Evolutionary conservation across 352 stramenopile genomes (phyloP), one percentile per base, ranked within the genome.

Genomic region (Pythium oligandrum): DNA sequence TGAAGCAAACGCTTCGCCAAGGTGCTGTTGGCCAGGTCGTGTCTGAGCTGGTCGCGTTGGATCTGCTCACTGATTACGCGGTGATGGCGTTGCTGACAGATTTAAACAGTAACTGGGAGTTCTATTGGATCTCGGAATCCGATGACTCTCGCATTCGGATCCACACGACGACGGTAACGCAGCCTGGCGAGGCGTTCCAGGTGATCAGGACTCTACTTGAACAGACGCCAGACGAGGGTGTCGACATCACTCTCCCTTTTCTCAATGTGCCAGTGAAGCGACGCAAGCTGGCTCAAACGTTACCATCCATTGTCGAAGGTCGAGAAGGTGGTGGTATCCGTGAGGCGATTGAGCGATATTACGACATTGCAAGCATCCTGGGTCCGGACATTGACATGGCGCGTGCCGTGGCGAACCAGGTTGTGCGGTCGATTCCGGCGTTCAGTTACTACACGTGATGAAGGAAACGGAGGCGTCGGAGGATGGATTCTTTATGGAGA

Each of bases 1-100:
- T 79, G 57, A 73, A 77, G 50, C 61, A 12, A 50, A 32, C 43
- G 9, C 43, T 79, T 26, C 33, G 70, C 67, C 2, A 0, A 59
- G 40, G 43, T 17, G 47, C 17, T 50, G 49, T 43, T 33, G 79
- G 61, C 44, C 63, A 81, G 58, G 57, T 59, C 6, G 51, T 75
- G 36, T 78, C 67, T 36, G 57, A 80, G 37, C 59, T 80, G 31
- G 72, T 76, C 44, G 65, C 67, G 4, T 48, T 84, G 40, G 65
- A 79, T 70, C n/a, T 79, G 9, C 48, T 84, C 9, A 40, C 36
- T 33, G 38, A 53, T 11, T 49, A 73, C 35, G 58, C 63, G 55
- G 65, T 81, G 52, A 66, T 77, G 50, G 73, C 70, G 48, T 56
- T 81, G 30, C 53, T 81, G 46, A 79, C 68, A 6, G 59, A 81